Percentiles rank a stretch among this genome's conserved stretches.
phyloP scores from a whole-genome alignment of 805 yeast genomes.

The Kregervanrija delftensis region DNA sequence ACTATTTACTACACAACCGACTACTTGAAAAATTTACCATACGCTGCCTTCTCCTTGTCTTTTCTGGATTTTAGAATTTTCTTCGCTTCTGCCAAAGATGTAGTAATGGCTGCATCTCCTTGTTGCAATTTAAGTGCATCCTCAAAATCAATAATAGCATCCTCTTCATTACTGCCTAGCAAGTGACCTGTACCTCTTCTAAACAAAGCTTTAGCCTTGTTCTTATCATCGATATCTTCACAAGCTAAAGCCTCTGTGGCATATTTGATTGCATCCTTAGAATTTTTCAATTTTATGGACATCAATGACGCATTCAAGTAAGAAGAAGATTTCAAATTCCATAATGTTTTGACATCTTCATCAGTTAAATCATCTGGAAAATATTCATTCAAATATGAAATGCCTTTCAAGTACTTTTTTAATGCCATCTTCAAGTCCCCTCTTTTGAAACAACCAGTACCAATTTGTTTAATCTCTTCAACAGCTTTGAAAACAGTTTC shows the following conservation, averaged over 20 bases:
- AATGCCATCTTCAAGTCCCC: constrained; percentile 52
- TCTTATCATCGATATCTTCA: constrained; percentile 52
- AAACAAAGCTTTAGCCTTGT: constrained; percentile 78
- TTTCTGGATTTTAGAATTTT: constrained; percentile 42
- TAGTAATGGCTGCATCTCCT: constrained; percentile 61
- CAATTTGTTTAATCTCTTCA: constrained; percentile 62
- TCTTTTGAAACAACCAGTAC: constrained; percentile 66
- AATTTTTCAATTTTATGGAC: constrained; percentile 56
- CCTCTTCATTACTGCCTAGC: constrained; percentile 58
- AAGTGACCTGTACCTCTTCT: constrained; percentile 77
- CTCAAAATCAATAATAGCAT: constrained; percentile 59
- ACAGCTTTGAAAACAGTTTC: constrained; percentile 63
- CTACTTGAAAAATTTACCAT: constrained; percentile 54
- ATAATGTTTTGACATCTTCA: constrained; percentile 42
- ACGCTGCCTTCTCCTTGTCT: constrained; percentile 67
- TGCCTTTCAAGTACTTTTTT: constrained; percentile 67
- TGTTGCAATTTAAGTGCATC: constrained; percentile 62
- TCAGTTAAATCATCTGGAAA: constrained; percentile 62
- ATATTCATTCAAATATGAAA: constrained; percentile 60
- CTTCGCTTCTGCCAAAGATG: constrained; percentile 58
- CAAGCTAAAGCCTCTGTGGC: constrained; percentile 62
- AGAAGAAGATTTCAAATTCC: constrained; percentile 54
- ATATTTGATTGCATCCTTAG: constrained; percentile 47
- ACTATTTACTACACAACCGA: too few species aligned
- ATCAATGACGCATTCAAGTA: constrained; percentile 70